A percentile compares a stretch with the other conserved stretches of the same genome.
Evolutionary conservation across 495 filamentous ascomycete species (phyloP).

Genomic region (Annulohypoxylon moriforme): DNA sequence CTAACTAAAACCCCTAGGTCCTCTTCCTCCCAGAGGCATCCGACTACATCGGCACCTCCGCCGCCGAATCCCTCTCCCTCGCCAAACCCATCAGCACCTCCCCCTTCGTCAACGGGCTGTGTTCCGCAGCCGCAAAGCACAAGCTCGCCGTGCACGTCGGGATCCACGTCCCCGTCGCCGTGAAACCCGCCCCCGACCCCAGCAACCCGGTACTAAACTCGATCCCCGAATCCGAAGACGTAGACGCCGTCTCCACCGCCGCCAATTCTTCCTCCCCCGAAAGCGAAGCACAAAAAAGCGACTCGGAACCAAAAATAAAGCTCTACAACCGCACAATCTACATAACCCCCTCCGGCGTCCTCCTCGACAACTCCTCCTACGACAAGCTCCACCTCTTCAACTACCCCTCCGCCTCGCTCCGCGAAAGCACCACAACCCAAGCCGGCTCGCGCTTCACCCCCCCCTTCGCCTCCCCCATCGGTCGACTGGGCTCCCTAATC

Average conservation of each 20-base stretch:
- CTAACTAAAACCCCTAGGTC: constrained; percentile 60
- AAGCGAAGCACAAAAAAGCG: background rate
- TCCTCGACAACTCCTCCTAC: constrained; percentile 50
- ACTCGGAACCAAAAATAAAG: constrained; percentile 45
- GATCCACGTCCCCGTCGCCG: constrained; percentile 79
- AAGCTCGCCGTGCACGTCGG: constrained; percentile 84
- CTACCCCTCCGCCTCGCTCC: constrained; percentile 42
- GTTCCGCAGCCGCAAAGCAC: constrained; percentile 68
- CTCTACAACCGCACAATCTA: constrained; percentile 62
- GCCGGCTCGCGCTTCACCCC: constrained; percentile 55
- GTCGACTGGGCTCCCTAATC: constrained; percentile 80
- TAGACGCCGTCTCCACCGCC: background rate
- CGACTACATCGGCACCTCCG: constrained; percentile 82
- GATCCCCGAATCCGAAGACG: constrained; percentile 25
- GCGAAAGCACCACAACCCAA: constrained; percentile 50
- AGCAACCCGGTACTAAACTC: constrained; percentile 22
- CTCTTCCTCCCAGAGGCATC: constrained; percentile 93
- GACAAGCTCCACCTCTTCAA: constrained; percentile 71
- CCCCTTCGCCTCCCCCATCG: constrained; percentile 79
- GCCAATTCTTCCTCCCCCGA: constrained; percentile 9
- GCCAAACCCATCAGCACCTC: constrained; percentile 63
- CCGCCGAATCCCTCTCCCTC: constrained; percentile 73
- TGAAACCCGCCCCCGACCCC: constrained; percentile 30
- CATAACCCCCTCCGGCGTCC: constrained; percentile 54
- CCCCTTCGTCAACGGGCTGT: constrained; percentile 79